These are phyloP conservation scores for Hypholoma sublateritium DNA, from an alignment of 768 basidiomycete genomes.

Conservation along the genomic window DNA sequence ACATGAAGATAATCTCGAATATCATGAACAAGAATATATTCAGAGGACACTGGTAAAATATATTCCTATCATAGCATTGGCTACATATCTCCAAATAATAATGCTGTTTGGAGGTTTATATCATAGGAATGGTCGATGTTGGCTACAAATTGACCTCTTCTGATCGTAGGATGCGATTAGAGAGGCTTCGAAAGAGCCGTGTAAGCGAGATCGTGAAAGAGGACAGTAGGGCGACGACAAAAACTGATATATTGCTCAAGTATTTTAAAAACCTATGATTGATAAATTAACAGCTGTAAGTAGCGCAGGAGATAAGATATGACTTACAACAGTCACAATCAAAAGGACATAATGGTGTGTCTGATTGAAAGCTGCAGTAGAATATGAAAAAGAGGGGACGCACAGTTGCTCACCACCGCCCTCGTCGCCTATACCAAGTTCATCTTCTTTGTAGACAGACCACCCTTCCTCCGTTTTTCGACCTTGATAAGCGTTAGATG, in stretches of 20 bases:
- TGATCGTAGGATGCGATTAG: constrained; percentile 27
- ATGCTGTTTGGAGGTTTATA: constrained; percentile 11
- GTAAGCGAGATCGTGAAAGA: not conserved
- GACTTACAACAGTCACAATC: constrained; percentile 85
- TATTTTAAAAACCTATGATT: constrained; percentile 21
- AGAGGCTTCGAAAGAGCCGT: constrained; percentile 47
- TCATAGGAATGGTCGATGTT: constrained; percentile 26
- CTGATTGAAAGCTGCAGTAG: constrained; percentile 39
- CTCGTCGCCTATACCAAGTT: constrained; percentile 65
- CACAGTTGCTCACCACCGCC: constrained; percentile 63
- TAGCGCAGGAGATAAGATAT: not conserved
- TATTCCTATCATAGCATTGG: constrained; percentile 19
- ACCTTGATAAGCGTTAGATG: constrained; percentile 41
- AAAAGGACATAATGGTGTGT: constrained; percentile 83
- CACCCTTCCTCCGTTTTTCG: constrained; percentile 81
- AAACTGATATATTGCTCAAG: constrained; percentile 8
- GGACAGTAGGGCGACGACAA: not conserved
- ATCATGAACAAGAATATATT: no score
- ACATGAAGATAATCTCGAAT: no score
- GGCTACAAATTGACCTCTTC: constrained; percentile 38
- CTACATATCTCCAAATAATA: constrained; percentile 15
- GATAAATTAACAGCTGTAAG: not conserved
- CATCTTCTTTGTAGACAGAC: constrained; percentile 78
- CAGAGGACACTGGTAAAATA: constrained; percentile 9
- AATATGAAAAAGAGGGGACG: constrained; percentile 15